phyloP scores from a whole-genome alignment of 2,329 filamentous ascomycete species.

The Phyllosticta capitalensis region DNA sequence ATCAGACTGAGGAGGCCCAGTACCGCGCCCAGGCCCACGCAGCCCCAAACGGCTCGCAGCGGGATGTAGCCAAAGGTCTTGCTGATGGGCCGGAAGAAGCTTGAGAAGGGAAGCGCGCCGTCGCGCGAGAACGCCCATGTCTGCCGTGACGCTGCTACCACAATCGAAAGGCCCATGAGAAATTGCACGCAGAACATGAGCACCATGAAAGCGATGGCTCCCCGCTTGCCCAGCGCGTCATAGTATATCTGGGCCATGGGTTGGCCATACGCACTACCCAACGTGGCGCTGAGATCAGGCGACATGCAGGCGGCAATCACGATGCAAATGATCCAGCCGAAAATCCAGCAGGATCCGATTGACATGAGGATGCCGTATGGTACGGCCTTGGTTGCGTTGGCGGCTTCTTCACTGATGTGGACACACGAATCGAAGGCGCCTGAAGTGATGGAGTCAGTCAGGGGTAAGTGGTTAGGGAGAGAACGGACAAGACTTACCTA shows the following conservation, averaged over 20 bases:
- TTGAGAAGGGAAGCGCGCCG: conserved; percentile 51
- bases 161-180: conserved; percentile 50
- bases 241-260: conserved; percentile 54
- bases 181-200: conserved; percentile 53
- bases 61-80: conserved; percentile 48
- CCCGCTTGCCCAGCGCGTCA: conserved; percentile 50
- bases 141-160: conserved; percentile 51
- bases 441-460: neutral
- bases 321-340: conserved; percentile 49
- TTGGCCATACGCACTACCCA: conserved; percentile 45
- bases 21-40: conserved; percentile 41
- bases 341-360: conserved; percentile 45
- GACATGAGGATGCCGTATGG: conserved; percentile 52
- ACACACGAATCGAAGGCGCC: conserved; percentile 47
- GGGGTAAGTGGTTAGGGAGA: neutral
- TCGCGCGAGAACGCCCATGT: conserved; percentile 56
- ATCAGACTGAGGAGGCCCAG: conserved; percentile 51
- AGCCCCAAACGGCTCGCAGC: conserved; percentile 46
- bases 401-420: conserved; percentile 52
- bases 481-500: conserved; percentile 19
- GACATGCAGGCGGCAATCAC: conserved; percentile 50
- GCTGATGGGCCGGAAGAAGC: conserved; percentile 48
- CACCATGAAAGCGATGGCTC: conserved; percentile 49
- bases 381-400: conserved; percentile 50
- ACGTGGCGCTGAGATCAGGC: conserved; percentile 40